phyloP scores from a whole-genome alignment of 148 eudicot species.

The Polygonum aviculare region DNA sequence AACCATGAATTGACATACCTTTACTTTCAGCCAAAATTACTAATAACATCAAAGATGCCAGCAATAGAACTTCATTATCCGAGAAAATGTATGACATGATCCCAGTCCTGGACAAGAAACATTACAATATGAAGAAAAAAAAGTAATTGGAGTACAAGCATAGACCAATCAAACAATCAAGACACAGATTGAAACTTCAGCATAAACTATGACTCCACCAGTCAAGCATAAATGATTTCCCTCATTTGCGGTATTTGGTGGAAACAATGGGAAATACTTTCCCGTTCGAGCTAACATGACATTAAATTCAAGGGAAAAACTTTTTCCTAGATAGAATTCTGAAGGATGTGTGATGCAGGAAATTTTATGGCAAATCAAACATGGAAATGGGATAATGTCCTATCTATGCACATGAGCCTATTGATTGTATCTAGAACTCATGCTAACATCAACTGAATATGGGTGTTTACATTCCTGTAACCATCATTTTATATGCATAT shows the following conservation, averaged over 20 bases:
- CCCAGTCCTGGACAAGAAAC: slow-evolving; percentile 36
- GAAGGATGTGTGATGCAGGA: background rate
- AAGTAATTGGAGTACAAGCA: background rate
- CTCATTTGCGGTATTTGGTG: background rate
- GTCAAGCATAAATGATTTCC: background rate
- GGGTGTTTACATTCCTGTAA: background rate
- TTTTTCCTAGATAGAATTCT: background rate
- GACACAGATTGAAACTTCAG: background rate
- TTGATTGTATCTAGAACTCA: background rate
- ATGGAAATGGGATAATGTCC: background rate
- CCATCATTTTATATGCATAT: background rate
- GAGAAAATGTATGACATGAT: slow-evolving; percentile 31
- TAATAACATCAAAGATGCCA: slow-evolving; percentile 42
- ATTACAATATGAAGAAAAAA: background rate
- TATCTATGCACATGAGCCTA: background rate
- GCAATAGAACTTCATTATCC: slow-evolving; percentile 23
- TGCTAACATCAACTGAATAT: background rate
- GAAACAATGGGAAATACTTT: background rate
- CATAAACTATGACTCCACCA: background rate
- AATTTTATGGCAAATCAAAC: background rate
- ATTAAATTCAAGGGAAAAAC: background rate
- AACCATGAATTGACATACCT: slow-evolving; percentile 19
- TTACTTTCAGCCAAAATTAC: slow-evolving; percentile 41
- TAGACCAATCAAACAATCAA: background rate
- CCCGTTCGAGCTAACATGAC: background rate